Evolutionary conservation across 2,329 filamentous ascomycete species (phyloP).

Genomic region (Didymella glomerata): DNA sequence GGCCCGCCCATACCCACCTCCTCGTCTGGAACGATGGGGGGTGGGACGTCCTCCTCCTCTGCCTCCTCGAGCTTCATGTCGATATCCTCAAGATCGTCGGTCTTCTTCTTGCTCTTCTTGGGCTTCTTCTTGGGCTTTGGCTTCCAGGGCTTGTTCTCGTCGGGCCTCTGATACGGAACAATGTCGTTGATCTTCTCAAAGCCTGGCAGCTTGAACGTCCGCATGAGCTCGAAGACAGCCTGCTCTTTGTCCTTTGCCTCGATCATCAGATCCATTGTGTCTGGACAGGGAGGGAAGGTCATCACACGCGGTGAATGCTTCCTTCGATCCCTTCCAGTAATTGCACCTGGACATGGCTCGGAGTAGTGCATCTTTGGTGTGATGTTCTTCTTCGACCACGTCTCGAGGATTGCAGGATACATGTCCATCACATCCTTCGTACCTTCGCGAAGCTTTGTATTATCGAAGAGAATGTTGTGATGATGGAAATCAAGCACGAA

Average conservation of each 20-base stretch:
- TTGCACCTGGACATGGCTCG: conserved; percentile 77
- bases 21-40: conserved; percentile 64
- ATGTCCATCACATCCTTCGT: conserved; percentile 80
- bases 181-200: conserved; percentile 79
- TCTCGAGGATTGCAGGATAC: conserved; percentile 79
- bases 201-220: conserved; percentile 82
- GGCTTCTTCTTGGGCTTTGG: conserved; percentile 52
- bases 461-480: conserved; percentile 91
- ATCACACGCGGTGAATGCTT: conserved; percentile 85
- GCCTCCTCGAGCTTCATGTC: conserved; percentile 56
- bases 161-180: conserved; percentile 76
- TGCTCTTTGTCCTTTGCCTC: conserved; percentile 99
- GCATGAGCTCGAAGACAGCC: conserved; percentile 93
- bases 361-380: conserved; percentile 98
- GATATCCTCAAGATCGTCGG: conserved; percentile 45
- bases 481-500: conserved; percentile 93
- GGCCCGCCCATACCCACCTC: conserved; percentile 88
- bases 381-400: conserved; percentile 84
- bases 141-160: conserved; percentile 70
- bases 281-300: conserved; percentile 80
- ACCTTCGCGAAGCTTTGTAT: conserved; percentile 76
- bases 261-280: conserved; percentile 96
- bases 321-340: conserved; percentile 78
- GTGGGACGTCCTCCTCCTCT: conserved; percentile 47
- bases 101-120: conserved; percentile 58